Conservation (phyloP, 2,329 filamentous ascomycete genomes). For the Fusarium bulbicola region DNA sequence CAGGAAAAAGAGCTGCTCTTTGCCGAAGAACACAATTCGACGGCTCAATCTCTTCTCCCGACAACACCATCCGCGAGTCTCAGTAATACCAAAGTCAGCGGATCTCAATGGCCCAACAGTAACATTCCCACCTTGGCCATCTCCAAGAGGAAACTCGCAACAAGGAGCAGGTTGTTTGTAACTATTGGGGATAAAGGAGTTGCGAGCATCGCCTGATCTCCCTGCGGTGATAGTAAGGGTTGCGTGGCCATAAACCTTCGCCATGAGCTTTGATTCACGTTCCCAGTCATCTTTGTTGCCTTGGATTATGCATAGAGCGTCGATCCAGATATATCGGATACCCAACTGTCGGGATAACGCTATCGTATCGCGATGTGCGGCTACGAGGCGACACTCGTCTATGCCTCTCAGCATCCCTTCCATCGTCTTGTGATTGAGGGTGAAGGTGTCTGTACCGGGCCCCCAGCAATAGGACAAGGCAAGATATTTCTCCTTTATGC, state of each 20-base stretch:
- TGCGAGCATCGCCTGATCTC: constrained; percentile 10
- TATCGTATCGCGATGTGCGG: neutral
- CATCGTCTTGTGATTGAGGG: neutral
- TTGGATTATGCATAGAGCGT: neutral
- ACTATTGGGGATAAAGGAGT: neutral
- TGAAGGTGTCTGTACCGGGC: constrained; percentile 7
- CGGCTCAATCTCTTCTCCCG: constrained; percentile 10
- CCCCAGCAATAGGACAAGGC: constrained; percentile 16
- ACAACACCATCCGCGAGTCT: constrained; percentile 22
- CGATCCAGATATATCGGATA: constrained; percentile 2
- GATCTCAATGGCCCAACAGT: neutral
- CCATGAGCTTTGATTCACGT: neutral
- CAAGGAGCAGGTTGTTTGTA: neutral
- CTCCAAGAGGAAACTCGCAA: neutral
- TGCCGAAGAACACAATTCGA: neutral
- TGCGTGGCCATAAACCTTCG: neutral
- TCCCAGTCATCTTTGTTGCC: neutral
- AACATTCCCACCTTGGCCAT: neutral
- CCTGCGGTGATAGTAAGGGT: constrained; percentile 9
- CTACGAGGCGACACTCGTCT: neutral
- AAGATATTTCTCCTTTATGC: neutral
- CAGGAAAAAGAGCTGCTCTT: constrained; percentile 2
- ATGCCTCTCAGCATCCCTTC: neutral
- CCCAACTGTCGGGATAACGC: neutral
- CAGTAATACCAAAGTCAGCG: neutral